Base-by-base conservation (phyloP, 371 early-diverging fungal genomes). In the Mucor indicus region DNA sequence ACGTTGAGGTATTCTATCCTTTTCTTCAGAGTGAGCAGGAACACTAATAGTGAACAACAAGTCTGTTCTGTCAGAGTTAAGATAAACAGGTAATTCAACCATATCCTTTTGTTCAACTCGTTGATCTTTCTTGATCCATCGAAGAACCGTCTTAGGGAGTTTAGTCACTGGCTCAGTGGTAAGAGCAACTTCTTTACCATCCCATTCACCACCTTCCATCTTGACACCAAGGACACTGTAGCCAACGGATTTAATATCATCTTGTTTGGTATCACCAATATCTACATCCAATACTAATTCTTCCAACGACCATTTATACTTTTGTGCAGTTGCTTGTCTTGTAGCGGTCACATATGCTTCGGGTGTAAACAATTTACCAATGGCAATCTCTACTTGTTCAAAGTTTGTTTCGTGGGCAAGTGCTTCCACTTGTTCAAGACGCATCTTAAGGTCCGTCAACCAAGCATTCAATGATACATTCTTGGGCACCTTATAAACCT, bases 301-400 rank as follows among this genome's bases (percentile, higher is more conserved):
- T 69, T 86, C 85, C 17, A 86, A 62, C 38, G 87, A 87, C 76
- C 83, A 85, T 22, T 68, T 59, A 37, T 77, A 58, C 23, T 58
- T 61, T 60, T 85, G 90, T 10, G 96, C 95, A 1, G 81, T 89
- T 6, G 84, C 77, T 64, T 96, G 96, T 43, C 95, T 79, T 10
- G 95, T 89, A 15, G 95, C 96, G 0, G 95, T 95, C 15, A 95
- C 72, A 54, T 84, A 95, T 2, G 96, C 96, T 67, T 95, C 93
- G 20, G 96, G 95, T 38, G 83, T 84, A 69, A 95, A 87, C 20
- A 95, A 59, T 1, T 92, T 93, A 27, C 96, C 96, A 21, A 95
- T 60, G 87, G 92, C 90, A 13, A 96, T 74, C 38, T 69, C 64
- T 4, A 69, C 46, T 17, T 52, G 24, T 17, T 69, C 70, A 50